Base-by-base conservation (phyloP, 441 rosid genomes). In the Geranium incanum region DNA sequence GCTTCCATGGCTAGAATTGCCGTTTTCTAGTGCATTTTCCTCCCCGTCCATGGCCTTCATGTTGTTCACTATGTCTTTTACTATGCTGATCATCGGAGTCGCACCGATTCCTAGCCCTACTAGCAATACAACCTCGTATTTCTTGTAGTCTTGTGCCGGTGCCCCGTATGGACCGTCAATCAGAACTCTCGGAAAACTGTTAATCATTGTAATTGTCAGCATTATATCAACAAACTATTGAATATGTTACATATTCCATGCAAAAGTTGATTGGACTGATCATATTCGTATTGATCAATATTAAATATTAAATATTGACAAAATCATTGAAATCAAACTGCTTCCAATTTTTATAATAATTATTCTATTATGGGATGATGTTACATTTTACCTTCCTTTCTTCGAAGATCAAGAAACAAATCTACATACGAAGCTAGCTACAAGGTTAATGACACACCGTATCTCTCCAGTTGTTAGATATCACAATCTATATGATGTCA, bases 131-230 rank as follows among this genome's bases (percentile, higher is more conserved):
- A 92, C 93, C 8, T 94, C 99, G 57, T 94, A 92, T 71, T 92
- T 84, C 80, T 88, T 86, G 82, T 92, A 94, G 80, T 92, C 99
- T 74, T 94, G 99, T 39, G 99, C 96, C 0, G 99, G 97, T 9
- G 97, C 97, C 39, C 99, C 99, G n/a, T 90, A 94, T 9, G 99
- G 93, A 55, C 97, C 99, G 57, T 94, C 99, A 9, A 94, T 89
- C 75, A 89, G 41, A 55, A 94, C 81, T 80, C 80, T 92, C 1
- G 97, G 99, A 71, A 88, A 88, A 48, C 93, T 86, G 80, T 71
- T 68, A 21, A 73, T 43, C 23, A 50, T 36, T 3, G 8, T 62
- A 6, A 62, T 0, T 28, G 33, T 28, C 33, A 28, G 33, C 33
- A 28, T 28, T 28, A 28, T 28, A 28, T 28, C 33, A 28, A 28